Evolutionary conservation across 169 alveolate species (phyloP), one percentile per base, ranked within the genome.

Genomic region (Babesia gibsoni): DNA sequence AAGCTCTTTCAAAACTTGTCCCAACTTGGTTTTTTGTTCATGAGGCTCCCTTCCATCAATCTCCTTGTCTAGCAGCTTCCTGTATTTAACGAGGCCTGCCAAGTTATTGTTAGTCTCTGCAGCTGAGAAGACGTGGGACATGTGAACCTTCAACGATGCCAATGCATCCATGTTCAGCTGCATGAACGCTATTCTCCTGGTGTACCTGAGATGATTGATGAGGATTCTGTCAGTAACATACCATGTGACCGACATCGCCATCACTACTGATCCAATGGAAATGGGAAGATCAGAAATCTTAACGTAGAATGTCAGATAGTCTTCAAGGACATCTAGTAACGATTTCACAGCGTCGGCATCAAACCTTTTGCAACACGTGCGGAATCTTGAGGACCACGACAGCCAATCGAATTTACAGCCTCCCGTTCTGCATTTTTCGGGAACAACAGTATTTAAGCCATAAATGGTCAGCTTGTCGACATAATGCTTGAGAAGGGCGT

Each of bases 321-420:
- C 27, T 1, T 61, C 58, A 5, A 61, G 20, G 0, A 8, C 25
- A 22, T 45, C 42, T 30, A 61, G 22, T n/a, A 61, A 45, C 18
- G 5, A 56, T 45, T 18, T 41, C 12, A 45, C 6, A 4, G 4
- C 22, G 22, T 43, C 59, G 3, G 72, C 7, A 9, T 14, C 52
- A 48, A 30, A 30, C 50, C 35, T 61, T 1, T 20, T 41, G 58
- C 72, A 61, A 7, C 22, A 16, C 8, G 43, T 4, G 16, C 72
- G 46, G 39, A 61, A 27, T 45, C 20, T 27, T 23, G 72, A 61
- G 0, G 72, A 27, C 72, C 72, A 61, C 46, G 46, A 61, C 29
- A 29, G 18, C 72, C 56, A 46, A 22, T 61, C 59, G 10, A 61
- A 61, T 10, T 1, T 4, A 32, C 23, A 0, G n/a, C 30, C 46